These are phyloP conservation scores for Geotrichum carabidarum DNA, from an alignment of 1,139 yeast genomes.

Conservation along the genomic window DNA sequence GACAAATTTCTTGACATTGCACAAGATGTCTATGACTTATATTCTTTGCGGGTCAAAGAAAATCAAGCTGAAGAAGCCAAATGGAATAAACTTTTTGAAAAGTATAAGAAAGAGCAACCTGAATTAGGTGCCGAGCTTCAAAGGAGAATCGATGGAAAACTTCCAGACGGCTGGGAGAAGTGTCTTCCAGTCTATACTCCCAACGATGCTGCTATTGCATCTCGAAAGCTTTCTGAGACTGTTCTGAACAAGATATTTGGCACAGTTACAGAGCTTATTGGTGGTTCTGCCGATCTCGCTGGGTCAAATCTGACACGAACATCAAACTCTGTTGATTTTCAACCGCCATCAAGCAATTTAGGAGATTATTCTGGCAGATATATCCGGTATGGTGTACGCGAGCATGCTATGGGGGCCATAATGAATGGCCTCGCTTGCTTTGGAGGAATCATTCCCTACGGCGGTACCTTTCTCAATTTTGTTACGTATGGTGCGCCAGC, in stretches of 20 bases:
- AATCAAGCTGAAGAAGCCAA: slow-evolving; percentile 62
- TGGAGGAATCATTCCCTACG: slow-evolving; percentile 90
- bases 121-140: slow-evolving; percentile 71
- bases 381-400: slow-evolving; percentile 98
- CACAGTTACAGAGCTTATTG: slow-evolving; percentile 79
- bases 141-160: slow-evolving; percentile 75
- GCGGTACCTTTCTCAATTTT: slow-evolving; percentile 97
- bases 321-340: slow-evolving; percentile 83
- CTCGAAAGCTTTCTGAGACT: slow-evolving; percentile 91
- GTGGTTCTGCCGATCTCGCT: slow-evolving; percentile 98
- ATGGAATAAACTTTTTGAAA: slow-evolving; percentile 64
- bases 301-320: slow-evolving; percentile 96
- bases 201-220: slow-evolving; percentile 76
- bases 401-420: slow-evolving; percentile 99
- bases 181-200: slow-evolving; percentile 76
- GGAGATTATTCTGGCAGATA: slow-evolving; percentile 93
- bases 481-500: slow-evolving; percentile 98
- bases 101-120: slow-evolving; percentile 69
- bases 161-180: slow-evolving; percentile 81
- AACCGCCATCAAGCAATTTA: slow-evolving; percentile 72
- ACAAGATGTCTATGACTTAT: slow-evolving; percentile 72
- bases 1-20: slow-evolving; percentile 74
- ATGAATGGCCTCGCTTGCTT: slow-evolving; percentile 96
- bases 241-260: slow-evolving; percentile 62
- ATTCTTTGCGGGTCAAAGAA: slow-evolving; percentile 52